phyloP scores from a whole-genome alignment of 805 yeast genomes.

The Metschnikowia lachancei region DNA sequence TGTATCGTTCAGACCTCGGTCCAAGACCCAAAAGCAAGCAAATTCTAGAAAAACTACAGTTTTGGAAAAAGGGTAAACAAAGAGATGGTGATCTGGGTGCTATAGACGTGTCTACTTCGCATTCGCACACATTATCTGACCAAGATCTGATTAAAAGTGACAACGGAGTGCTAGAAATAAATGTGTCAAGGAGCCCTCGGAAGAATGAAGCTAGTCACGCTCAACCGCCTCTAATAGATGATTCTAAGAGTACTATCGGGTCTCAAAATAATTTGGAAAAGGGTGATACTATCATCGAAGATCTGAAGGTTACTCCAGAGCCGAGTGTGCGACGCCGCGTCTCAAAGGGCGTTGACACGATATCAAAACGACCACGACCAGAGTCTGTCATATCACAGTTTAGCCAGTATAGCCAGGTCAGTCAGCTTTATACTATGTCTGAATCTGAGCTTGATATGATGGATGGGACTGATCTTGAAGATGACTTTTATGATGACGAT shows the following conservation, averaged over 20 bases:
- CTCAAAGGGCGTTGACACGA: not conserved
- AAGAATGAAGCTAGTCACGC: not conserved
- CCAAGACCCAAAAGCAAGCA: slow-evolving; percentile 24
- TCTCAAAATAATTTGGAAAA: not conserved
- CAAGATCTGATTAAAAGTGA: slow-evolving; percentile 6
- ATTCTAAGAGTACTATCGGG: not conserved
- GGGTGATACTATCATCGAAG: not conserved
- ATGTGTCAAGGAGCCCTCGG: not conserved
- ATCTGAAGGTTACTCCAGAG: not conserved
- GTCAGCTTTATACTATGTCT: slow-evolving; percentile 43
- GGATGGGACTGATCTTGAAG: slow-evolving; percentile 40
- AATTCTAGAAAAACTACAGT: slow-evolving; percentile 34
- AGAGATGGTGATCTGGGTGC: slow-evolving; percentile 4
- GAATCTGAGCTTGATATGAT: slow-evolving; percentile 41
- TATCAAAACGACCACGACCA: slow-evolving; percentile 29
- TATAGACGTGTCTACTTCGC: slow-evolving; percentile 1
- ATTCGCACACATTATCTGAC: slow-evolving; percentile 1
- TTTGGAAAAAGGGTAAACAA: slow-evolving; percentile 33
- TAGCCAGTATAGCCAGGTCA: slow-evolving; percentile 39
- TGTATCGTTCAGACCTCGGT: slow-evolving; percentile 7
- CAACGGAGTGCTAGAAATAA: slow-evolving; percentile 5
- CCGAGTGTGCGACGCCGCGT: not conserved
- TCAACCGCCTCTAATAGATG: not conserved
- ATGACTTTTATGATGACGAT: slow-evolving; percentile 35
- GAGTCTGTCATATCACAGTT: slow-evolving; percentile 41